A percentile compares a stretch with the other conserved stretches of the same genome.
phyloP scores from a whole-genome alignment of 208 protist species.

The Naegleria fowleri region DNA sequence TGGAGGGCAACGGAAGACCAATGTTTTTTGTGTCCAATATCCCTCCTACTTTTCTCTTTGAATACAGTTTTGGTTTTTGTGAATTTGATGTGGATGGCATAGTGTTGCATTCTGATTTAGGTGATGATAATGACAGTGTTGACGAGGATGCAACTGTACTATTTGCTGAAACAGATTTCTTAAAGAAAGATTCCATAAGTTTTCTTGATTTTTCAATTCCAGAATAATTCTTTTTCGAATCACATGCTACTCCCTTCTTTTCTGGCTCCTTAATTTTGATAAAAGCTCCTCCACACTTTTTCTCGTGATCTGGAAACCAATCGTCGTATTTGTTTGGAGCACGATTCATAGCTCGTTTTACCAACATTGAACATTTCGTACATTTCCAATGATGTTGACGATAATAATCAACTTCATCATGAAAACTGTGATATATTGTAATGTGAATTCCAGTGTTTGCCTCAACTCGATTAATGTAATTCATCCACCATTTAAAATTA shows the following conservation, averaged over 20 bases:
- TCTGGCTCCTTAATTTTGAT: conserved; percentile 39
- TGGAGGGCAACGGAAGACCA: no score
- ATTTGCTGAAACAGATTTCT: not conserved
- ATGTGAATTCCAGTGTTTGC: conserved; percentile 10
- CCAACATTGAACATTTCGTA: conserved; percentile 6
- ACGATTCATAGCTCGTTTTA: conserved; percentile 44
- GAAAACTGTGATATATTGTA: conserved; percentile 45
- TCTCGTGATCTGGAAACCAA: conserved; percentile 27
- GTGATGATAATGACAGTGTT: no score
- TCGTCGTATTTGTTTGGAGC: conserved; percentile 33
- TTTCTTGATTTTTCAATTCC: not conserved
- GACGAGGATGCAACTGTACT: no score
- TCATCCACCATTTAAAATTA: conserved; percentile 35
- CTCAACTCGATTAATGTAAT: conserved; percentile 34
- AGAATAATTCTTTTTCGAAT: not conserved
- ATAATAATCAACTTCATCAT: conserved; percentile 46
- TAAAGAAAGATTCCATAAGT: not conserved
- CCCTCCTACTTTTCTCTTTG: no score
- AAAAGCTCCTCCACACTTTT: conserved; percentile 31
- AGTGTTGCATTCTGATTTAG: no score
- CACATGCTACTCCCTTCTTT: not conserved
- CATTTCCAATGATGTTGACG: conserved; percentile 39
- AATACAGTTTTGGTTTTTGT: no score
- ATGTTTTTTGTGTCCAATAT: no score
- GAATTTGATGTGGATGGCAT: no score